Base-by-base conservation (phyloP, 108 stramenopile species). In the Fistulifera solaris region DNA sequence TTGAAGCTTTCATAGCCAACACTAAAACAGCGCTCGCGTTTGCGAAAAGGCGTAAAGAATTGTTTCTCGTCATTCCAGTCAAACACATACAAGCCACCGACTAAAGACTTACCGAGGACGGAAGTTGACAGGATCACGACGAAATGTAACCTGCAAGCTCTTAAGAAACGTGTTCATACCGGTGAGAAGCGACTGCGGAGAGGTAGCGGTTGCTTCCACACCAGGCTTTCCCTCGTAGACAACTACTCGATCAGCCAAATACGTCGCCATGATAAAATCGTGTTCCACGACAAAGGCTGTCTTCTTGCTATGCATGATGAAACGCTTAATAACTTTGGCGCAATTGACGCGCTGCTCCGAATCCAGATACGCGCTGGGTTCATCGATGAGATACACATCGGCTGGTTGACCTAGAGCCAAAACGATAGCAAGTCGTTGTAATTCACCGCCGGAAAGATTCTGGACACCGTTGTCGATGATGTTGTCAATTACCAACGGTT, bases 221-320 rank as follows among this genome's bases (percentile, higher is more conserved):
- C 95, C 96, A 8, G 98, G 96, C n/a, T 73, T 54, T 40, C 96
- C 96, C 42, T 78, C 66, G 72, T 97, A 99, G 27, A 98, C 98
- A 63, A 98, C 92, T 2, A 99, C 98, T 38, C 96, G 79, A 62
- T 98, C 96, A 17, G 95, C 95, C 43, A 98, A 86, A 68, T 98
- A 98, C 10, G 96, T 99, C 28, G 95, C 96, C 98, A 99, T 99
- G 72, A 98, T 96, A 75, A 99, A 99, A 78, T 98, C 96, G 76
- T 98, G 96, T 80, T 98, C 96, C 1, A 99, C 96, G 35, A 99
- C 80, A 72, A 98, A 98, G 17, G 96, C 96, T 7, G 96, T 96
- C 75, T 95, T 95, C 86, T 98, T 98, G 38, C 87, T 78, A 77
- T 96, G 97, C 86, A 98, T 94, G 69, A 99, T 94, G 63, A 95